Evolutionary conservation across 805 yeast species (phyloP), one percentile per base, ranked within the genome.

Genomic region (Kazachstania kunashirensis): DNA sequence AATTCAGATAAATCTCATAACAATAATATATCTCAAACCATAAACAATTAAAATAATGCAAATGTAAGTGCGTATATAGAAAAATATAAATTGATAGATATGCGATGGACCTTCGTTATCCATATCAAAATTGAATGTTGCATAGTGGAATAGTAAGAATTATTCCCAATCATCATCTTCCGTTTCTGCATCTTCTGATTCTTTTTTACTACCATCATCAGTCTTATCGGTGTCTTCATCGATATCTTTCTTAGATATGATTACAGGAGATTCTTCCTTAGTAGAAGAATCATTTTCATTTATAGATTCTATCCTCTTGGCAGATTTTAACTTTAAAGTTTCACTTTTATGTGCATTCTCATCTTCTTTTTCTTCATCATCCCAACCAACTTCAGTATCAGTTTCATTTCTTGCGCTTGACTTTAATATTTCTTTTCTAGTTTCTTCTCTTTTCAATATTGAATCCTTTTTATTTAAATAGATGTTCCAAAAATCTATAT

Each of bases 401-500:
- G 38, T 46, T 33, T 62, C 61, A 36, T 59, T 62, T 26, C 68
- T 33, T 26, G 46, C 44, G 34, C 62, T 62, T 39, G 59, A 62
- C 24, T 69, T 63, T 31, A 84, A 63, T 38, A 83, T 63, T 45
- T 70, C 69, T 58, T 78, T 79, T 52, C 95, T 69, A 53, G 75
- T 68, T 49, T 64, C 63, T 49, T 85, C 94, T 47, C 72, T 77
- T 31, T 69, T 68, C 29, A 71, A 66, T 15, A 84, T 72, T 46
- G 67, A 66, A 10, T 60, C 55, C 39, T 70, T 72, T 49, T 70
- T 63, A 37, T 61, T 65, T 58, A 75, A 80, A 59, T 84, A 86
- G 24, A 77, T 68, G 31, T 65, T 61, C 96, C 96, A 88, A 57
- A 88, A 88, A 32, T 65, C 64, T 18, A 69, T 62, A 48, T 77